Percentiles rank a stretch among this genome's conserved stretches.
Conservation (phyloP, 1,284 basidiomycete species). For the Gomphus sp. region DNA sequence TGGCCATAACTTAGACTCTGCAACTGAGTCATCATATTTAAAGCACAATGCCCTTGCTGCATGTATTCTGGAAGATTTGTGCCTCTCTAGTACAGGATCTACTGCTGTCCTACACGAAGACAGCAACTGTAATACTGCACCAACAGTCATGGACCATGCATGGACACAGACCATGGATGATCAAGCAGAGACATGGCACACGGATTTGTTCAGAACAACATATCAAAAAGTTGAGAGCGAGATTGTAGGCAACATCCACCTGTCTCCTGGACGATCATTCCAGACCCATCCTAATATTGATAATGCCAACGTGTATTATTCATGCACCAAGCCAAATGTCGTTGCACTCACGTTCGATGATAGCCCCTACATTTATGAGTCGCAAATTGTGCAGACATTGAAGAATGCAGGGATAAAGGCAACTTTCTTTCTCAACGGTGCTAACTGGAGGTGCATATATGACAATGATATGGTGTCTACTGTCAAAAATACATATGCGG, state of each 20-base stretch:
- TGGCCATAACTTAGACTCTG: background rate
- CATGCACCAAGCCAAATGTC: slow-evolving; percentile 1
- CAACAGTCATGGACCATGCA: no score
- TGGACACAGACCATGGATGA: no score
- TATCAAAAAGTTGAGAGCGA: no score
- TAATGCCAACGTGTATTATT: no score
- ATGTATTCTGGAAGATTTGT: slow-evolving; percentile 25
- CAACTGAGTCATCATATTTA: background rate
- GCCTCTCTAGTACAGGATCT: no score
- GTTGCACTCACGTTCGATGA: slow-evolving; percentile 11
- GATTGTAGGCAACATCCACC: no score
- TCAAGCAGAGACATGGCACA: no score
- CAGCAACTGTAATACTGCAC: no score
- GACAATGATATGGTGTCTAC: slow-evolving; percentile 24
- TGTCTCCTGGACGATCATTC: no score
- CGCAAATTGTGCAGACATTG: background rate
- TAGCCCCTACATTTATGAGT: slow-evolving; percentile 4
- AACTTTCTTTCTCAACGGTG: slow-evolving; percentile 30
- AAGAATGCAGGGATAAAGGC: slow-evolving; percentile 23
- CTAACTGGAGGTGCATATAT: slow-evolving; percentile 27
- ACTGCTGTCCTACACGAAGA: no score
- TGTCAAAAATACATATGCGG: slow-evolving; percentile 27
- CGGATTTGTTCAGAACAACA: no score
- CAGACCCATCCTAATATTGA: no score
- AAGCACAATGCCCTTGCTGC: slow-evolving; percentile 19